phyloP scores from a whole-genome alignment of 2,329 filamentous ascomycete species.

The Cladorrhinum sp. region DNA sequence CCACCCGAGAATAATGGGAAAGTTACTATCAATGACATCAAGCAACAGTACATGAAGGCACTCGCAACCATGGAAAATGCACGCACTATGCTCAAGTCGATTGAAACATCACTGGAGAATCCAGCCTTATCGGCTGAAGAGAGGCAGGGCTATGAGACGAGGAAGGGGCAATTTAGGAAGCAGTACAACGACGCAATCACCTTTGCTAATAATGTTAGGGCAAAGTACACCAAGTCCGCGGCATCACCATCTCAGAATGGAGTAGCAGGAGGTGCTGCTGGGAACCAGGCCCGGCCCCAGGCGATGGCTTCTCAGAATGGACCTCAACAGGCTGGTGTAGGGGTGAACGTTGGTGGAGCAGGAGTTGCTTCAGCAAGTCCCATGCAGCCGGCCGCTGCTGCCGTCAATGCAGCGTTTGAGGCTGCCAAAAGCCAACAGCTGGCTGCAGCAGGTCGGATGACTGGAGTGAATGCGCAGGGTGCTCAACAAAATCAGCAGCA shows the following conservation, averaged over 20 bases:
- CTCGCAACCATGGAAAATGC: constrained; percentile 49
- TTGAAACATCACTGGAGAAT: constrained; percentile 44
- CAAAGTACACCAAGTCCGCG: constrained; percentile 39
- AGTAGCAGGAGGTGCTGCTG: constrained; percentile 13
- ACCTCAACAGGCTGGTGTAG: constrained; percentile 14
- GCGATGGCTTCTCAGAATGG: neutral
- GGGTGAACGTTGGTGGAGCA: constrained; percentile 26
- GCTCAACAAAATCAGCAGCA: constrained; percentile 21
- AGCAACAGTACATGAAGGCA: constrained; percentile 46
- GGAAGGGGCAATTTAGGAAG: constrained; percentile 45
- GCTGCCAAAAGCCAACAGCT: constrained; percentile 45
- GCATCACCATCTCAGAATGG: constrained; percentile 20
- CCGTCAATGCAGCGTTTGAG: constrained; percentile 45
- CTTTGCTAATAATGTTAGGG: constrained; percentile 48
- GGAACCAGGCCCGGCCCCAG: constrained; percentile 19
- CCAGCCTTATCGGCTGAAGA: constrained; percentile 48
- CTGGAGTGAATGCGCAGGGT: constrained; percentile 23
- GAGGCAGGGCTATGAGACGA: constrained; percentile 40
- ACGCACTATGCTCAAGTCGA: constrained; percentile 38
- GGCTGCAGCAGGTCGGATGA: constrained; percentile 29
- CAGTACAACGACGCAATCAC: constrained; percentile 45
- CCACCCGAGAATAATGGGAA: constrained; percentile 39
- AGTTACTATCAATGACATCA: constrained; percentile 49
- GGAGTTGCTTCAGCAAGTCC: constrained; percentile 24
- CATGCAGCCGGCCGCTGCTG: constrained; percentile 32